Percentiles rank a stretch among this genome's conserved stretches.
phyloP scores from a whole-genome alignment of 192 early-diverging fungal species.

The Podila epigama region DNA sequence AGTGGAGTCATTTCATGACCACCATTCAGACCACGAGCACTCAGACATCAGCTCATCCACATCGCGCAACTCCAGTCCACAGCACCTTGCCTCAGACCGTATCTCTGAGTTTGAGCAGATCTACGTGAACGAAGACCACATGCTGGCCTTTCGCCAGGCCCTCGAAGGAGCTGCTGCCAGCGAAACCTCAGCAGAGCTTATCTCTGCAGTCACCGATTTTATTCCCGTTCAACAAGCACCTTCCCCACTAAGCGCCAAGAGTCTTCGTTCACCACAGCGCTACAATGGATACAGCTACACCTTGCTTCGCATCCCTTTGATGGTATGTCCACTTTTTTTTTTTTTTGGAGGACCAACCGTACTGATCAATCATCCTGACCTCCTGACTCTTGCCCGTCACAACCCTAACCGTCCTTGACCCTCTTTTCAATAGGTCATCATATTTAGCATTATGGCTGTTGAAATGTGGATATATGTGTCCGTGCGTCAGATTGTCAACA shows the following conservation, averaged over 20 bases:
- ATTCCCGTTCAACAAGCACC: conserved; percentile 53
- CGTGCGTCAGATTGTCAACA: conserved; percentile 65
- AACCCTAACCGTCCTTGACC: neutral
- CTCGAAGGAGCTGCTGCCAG: conserved; percentile 51
- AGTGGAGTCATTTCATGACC: neutral
- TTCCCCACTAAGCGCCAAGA: conserved; percentile 22
- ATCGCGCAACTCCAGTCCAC: conserved; percentile 28
- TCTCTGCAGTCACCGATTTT: conserved; percentile 60
- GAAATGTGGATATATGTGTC: conserved; percentile 67
- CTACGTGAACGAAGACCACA: conserved; percentile 58
- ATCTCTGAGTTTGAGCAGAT: conserved; percentile 49
- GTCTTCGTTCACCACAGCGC: conserved; percentile 11
- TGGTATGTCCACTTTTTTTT: conserved; percentile 43
- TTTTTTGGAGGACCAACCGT: neutral
- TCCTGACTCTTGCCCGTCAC: neutral
- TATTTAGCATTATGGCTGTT: conserved; percentile 63
- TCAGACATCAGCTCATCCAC: conserved; percentile 32
- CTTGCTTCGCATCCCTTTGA: conserved; percentile 59
- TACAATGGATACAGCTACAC: conserved; percentile 58
- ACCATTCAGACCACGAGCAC: neutral
- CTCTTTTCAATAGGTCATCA: conserved; percentile 49
- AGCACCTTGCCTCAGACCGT: neutral
- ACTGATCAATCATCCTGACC: no score
- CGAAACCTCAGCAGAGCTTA: conserved; percentile 55
- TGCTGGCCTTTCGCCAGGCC: conserved; percentile 55